A percentile compares a stretch with the other conserved stretches of the same genome.
Conservation (phyloP, 1,139 yeast genomes). For the Sugiyamaella neomexicana region DNA sequence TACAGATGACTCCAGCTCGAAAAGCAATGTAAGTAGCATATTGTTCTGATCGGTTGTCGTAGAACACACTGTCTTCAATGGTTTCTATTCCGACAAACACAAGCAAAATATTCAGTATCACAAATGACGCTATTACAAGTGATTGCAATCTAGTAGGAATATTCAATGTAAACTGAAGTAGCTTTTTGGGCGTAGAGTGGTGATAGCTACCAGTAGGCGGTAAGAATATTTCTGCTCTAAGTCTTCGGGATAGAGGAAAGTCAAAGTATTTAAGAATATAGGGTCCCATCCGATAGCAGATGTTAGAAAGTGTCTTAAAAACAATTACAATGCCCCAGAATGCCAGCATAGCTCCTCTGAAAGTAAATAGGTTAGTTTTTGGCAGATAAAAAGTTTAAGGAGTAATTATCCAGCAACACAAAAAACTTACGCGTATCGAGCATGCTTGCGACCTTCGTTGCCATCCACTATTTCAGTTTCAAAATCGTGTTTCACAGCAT, state of each 20-base stretch:
- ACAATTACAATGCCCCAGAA: conserved; percentile 18
- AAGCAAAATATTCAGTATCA: conserved; percentile 46
- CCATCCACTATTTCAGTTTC: neutral
- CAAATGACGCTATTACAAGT: conserved; percentile 48
- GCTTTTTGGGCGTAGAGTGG: conserved; percentile 45
- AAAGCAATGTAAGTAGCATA: conserved; percentile 54
- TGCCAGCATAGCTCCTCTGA: conserved; percentile 15
- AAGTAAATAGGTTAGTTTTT: conserved; percentile 1
- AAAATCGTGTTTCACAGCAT: neutral
- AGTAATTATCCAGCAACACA: no score
- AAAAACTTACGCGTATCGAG: conserved; percentile 14
- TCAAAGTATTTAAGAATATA: conserved; percentile 20
- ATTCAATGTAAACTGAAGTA: conserved; percentile 37
- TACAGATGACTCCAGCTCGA: conserved; percentile 56
- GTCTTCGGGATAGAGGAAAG: conserved; percentile 17
- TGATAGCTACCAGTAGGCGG: conserved; percentile 31
- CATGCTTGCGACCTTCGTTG: neutral
- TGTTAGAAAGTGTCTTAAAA: conserved; percentile 15
- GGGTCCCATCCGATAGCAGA: conserved; percentile 17
- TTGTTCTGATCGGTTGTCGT: conserved; percentile 27
- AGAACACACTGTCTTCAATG: conserved; percentile 38
- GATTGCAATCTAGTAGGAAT: conserved; percentile 66
- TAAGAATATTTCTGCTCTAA: conserved; percentile 23
- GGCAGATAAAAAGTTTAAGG: neutral
- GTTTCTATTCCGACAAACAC: conserved; percentile 45